Evolutionary conservation across 345 rosid genomes (phyloP), one percentile per base, ranked within the genome.

Genomic region (Eucalyptus polybractea): DNA sequence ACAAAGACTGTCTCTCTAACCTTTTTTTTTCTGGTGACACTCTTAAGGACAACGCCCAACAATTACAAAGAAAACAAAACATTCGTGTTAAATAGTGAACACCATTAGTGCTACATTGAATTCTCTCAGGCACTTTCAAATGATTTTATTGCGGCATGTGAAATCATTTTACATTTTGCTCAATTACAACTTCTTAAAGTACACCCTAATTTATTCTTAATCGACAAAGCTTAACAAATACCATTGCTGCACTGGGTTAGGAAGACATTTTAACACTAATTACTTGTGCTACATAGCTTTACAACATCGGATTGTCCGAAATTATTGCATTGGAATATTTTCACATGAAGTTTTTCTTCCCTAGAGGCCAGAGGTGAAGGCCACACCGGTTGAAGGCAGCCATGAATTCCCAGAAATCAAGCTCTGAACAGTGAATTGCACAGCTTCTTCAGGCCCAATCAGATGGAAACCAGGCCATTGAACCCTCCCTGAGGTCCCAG

Each of bases 331-430:
- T 6, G 83, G 11, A 21, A 40, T 25, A 37, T 11, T 10, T 21
- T 21, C 47, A 37, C 56, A 17, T 86, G 60, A 50, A 50, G 53
- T 14, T 89, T 58, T 33, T 27, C 83, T 89, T 91, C 81, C 91
- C 87, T 86, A 72, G 58, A 95, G 94, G 31, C 96, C 96, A 47
- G 96, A 90, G 88, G 60, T 6, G 87, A 94, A 95, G 86, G 93
- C 87, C 12, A 94, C 95, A 21, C 97, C 95, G 10, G 97, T 94
- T 2, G 97, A 91, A 45, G 96, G 97, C 91, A 95, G 83, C 97
- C 97, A 95, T 2, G 93, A 90, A 6, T 80, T 88, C 62, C 97
- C 97, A 4, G 89, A 44, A 49, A 95, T 95, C 76, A 95, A 93
- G 33, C 33, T 89, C 16, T 62, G 90, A 12, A 94, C 96, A 8